Percentiles rank a stretch among this genome's conserved stretches.
Conservation (phyloP, 208 protist species). For the Leishmania braziliensis region DNA sequence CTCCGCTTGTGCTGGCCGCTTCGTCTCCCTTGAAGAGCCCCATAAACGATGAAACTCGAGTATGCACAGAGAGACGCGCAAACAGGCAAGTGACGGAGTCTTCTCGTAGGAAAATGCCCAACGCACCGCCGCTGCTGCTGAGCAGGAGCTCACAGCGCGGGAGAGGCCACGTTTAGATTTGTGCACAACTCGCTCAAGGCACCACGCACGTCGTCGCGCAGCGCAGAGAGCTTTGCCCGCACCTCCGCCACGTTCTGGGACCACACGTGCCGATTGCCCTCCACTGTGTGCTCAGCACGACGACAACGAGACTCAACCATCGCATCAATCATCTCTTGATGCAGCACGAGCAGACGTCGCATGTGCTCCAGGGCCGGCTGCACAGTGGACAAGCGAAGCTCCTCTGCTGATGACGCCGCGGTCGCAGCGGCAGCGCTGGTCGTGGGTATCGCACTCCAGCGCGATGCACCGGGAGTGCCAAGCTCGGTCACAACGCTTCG, state of each 20-base stretch:
- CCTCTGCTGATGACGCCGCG: conserved; percentile 13
- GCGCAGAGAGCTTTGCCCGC: conserved; percentile 43
- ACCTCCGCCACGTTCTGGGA: conserved; percentile 63
- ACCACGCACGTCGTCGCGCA: conserved; percentile 68
- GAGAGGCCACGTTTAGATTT: conserved; percentile 74
- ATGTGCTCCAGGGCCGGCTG: conserved; percentile 72
- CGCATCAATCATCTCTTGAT: conserved; percentile 74
- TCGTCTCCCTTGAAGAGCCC: not conserved
- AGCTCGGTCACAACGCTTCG: not conserved
- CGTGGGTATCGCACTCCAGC: not conserved
- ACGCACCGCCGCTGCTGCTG: not conserved
- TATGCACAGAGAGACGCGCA: not conserved
- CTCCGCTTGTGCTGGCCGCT: not conserved
- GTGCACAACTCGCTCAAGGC: conserved; percentile 63
- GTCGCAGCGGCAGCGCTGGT: not conserved
- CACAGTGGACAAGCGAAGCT: conserved; percentile 48
- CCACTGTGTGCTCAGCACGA: conserved; percentile 41
- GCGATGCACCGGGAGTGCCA: not conserved
- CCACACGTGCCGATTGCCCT: conserved; percentile 41
- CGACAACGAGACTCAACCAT: conserved; percentile 70
- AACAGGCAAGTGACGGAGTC: conserved; percentile 6
- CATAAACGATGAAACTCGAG: not conserved
- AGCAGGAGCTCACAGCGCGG: conserved; percentile 39
- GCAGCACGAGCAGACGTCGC: conserved; percentile 63
- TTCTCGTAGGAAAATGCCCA: not conserved